phyloP scores from a whole-genome alignment of 192 early-diverging fungal genomes.

The Physocladia obscura region DNA sequence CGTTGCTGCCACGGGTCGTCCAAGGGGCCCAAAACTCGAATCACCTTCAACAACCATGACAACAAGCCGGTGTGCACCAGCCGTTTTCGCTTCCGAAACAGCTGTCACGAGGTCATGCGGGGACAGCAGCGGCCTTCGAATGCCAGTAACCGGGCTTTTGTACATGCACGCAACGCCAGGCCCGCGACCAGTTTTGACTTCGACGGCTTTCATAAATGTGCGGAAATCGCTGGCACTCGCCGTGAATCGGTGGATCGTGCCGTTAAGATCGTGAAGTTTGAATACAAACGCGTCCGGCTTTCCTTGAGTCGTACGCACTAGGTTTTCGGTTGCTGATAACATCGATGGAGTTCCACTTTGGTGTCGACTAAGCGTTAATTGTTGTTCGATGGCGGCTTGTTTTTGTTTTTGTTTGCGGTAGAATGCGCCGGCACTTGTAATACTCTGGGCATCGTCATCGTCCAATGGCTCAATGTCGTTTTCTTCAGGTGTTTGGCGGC shows the following conservation, averaged over 20 bases:
- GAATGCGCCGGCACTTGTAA: constrained; percentile 24
- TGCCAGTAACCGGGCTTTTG: background rate
- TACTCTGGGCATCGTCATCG: constrained; percentile 17
- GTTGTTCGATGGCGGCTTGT: background rate
- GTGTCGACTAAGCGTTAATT: background rate
- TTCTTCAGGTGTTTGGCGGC: background rate
- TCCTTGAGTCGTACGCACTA: background rate
- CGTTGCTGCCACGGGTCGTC: background rate
- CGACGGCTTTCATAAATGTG: background rate
- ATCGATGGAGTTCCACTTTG: constrained; percentile 3
- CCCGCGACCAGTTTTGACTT: constrained; percentile 11
- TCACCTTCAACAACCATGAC: background rate
- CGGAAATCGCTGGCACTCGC: background rate
- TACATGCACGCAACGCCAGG: constrained; percentile 1
- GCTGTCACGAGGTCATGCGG: constrained; percentile 27
- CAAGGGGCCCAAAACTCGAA: too few species aligned
- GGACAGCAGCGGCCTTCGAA: constrained; percentile 47
- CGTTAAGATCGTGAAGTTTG: constrained; percentile 47
- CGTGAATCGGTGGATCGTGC: constrained; percentile 51
- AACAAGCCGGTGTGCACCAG: constrained; percentile 13
- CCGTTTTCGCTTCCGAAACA: constrained; percentile 2
- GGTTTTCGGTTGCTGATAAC: background rate
- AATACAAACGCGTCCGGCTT: constrained; percentile 36
- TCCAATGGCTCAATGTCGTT: constrained; percentile 14
- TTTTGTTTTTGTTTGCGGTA: constrained; percentile 15